Conservation (phyloP, 2,329 filamentous ascomycete genomes). For the Neocatenulostroma microsporum region DNA sequence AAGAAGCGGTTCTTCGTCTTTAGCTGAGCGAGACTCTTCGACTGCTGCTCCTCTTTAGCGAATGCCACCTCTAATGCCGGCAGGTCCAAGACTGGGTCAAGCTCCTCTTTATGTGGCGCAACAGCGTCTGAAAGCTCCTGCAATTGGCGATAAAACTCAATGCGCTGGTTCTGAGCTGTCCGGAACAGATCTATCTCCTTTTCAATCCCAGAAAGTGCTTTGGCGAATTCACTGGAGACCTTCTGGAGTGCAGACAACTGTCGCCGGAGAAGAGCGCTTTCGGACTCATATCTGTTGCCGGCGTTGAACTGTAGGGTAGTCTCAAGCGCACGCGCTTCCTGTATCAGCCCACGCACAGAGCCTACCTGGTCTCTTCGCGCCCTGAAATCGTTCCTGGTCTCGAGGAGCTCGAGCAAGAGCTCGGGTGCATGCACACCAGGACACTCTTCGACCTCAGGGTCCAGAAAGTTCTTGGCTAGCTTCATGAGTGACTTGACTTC, state of each 20-base stretch:
- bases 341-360: constrained; percentile 64
- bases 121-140: constrained; percentile 89
- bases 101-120: constrained; percentile 59
- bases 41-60: constrained; percentile 45
- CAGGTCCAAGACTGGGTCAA: constrained; percentile 48
- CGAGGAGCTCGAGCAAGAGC: constrained; percentile 46
- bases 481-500: constrained; percentile 50
- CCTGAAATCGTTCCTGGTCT: constrained; percentile 38
- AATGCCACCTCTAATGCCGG: constrained; percentile 37
- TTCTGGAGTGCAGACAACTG: constrained; percentile 55
- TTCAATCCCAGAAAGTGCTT: constrained; percentile 47
- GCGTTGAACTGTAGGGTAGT: constrained; percentile 51
- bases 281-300: constrained; percentile 50
- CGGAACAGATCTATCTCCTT: constrained; percentile 71
- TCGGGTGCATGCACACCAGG: constrained; percentile 64
- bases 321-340: constrained; percentile 59
- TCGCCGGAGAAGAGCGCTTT: constrained; percentile 56
- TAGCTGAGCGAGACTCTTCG: constrained; percentile 52
- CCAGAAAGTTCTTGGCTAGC: constrained; percentile 18
- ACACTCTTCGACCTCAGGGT: constrained; percentile 54
- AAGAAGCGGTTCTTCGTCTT: constrained; percentile 72
- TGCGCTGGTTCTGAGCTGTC: constrained; percentile 69
- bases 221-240: constrained; percentile 46
- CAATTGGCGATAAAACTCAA: constrained; percentile 85
- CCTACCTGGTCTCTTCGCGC: constrained; percentile 46